These are phyloP conservation scores for Chalaropsis thielavioides DNA, from an alignment of 2,329 filamentous ascomycete species.

Conservation along the genomic window DNA sequence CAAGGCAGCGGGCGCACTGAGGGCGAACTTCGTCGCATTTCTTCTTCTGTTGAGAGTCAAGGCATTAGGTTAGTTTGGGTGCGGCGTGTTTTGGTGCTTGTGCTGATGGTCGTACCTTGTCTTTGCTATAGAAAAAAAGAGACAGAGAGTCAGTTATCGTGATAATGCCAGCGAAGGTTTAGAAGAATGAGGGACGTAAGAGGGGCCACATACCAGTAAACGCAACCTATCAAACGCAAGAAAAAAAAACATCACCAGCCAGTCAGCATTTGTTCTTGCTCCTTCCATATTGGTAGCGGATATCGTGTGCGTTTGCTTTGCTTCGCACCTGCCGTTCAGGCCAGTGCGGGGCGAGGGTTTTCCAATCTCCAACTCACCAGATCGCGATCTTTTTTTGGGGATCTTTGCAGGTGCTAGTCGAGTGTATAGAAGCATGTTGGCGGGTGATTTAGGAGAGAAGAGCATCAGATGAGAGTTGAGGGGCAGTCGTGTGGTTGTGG, in stretches of 20 bases:
- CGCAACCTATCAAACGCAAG: slow-evolving; percentile 6
- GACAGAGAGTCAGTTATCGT: not conserved
- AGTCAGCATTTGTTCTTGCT: not conserved
- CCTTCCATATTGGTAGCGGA: not conserved
- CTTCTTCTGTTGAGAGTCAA: slow-evolving; percentile 33
- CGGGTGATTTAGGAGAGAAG: not conserved
- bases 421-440: slow-evolving; percentile 43
- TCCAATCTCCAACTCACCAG: slow-evolving; percentile 31
- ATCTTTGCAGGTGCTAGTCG: slow-evolving; percentile 41
- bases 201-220: slow-evolving; percentile 13
- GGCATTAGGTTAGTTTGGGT: not conserved
- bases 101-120: slow-evolving; percentile 13
- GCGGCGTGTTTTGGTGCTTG: not conserved
- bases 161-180: not conserved
- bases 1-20: slow-evolving; percentile 36
- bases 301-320: not conserved
- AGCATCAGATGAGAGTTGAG: not conserved
- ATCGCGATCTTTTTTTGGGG: slow-evolving; percentile 45
- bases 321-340: not conserved
- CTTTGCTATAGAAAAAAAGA: slow-evolving; percentile 12
- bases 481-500: not conserved
- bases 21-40: slow-evolving; percentile 42
- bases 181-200: not conserved
- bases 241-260: not conserved
- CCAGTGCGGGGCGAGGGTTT: not conserved